Evolutionary conservation across 192 early-diverging fungal species (phyloP).

Genomic region (Coemansia sp.): DNA sequence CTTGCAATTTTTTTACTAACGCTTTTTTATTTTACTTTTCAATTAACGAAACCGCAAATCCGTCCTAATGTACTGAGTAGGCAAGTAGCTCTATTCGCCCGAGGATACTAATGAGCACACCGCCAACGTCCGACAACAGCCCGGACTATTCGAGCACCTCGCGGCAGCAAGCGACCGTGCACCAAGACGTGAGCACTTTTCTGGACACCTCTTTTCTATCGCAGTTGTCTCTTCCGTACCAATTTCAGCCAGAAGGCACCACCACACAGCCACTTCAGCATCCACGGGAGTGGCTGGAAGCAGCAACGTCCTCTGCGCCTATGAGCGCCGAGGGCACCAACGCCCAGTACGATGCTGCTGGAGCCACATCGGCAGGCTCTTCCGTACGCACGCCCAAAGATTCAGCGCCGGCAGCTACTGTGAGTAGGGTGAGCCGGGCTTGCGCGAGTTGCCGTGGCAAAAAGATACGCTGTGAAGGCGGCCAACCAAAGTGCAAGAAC

Average conservation of each 20-base stretch:
- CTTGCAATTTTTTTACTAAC: neutral
- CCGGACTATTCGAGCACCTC: neutral
- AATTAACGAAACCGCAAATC: neutral
- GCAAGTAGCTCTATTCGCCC: neutral
- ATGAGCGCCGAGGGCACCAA: neutral
- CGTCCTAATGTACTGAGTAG: conserved; percentile 2
- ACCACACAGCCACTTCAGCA: neutral
- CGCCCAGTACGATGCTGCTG: neutral
- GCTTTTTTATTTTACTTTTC: neutral
- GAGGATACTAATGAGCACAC: conserved; percentile 6
- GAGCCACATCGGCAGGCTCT: neutral
- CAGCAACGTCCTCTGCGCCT: neutral
- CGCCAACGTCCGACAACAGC: conserved; percentile 1
- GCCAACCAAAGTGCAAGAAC: conserved; percentile 53
- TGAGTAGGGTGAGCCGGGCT: conserved; percentile 42
- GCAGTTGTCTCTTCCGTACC: neutral
- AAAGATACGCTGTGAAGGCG: conserved; percentile 59
- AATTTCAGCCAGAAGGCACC: neutral
- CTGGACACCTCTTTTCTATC: conserved; percentile 2
- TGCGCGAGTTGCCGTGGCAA: conserved; percentile 56
- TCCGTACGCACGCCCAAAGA: neutral
- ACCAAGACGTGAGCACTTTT: conserved; percentile 3
- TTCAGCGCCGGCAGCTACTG: conserved; percentile 2
- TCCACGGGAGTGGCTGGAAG: neutral
- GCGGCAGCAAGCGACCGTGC: neutral